phyloP scores from a whole-genome alignment of 2,329 filamentous ascomycete genomes.

The Fusarium tanahbumbuense region DNA sequence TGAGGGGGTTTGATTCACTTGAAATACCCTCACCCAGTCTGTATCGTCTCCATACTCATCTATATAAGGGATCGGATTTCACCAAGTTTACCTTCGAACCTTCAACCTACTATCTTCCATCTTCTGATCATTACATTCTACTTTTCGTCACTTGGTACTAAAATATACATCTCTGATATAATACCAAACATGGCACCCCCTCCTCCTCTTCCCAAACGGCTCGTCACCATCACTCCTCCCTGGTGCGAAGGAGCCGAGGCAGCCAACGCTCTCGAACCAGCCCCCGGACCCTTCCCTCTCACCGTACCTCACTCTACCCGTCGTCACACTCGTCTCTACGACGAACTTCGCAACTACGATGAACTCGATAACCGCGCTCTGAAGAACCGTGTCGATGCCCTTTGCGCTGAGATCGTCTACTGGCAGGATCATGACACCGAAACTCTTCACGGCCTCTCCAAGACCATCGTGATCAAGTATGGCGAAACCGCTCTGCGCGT shows the following conservation, averaged over 20 bases:
- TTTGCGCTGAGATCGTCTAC: conserved; percentile 31
- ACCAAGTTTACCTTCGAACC: neutral
- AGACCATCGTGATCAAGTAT: conserved; percentile 32
- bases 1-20: neutral
- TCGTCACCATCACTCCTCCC: conserved; percentile 26
- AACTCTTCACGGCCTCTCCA: conserved; percentile 35
- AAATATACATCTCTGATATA: neutral
- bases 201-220: conserved; percentile 19
- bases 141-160: neutral
- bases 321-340: conserved; percentile 25
- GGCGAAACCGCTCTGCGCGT: conserved; percentile 37
- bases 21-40: neutral
- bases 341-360: conserved; percentile 2
- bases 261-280: neutral
- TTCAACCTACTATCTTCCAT: neutral
- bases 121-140: neutral
- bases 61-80: neutral
- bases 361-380: conserved; percentile 18
- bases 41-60: neutral
- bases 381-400: conserved; percentile 9
- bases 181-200: conserved; percentile 11
- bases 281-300: conserved; percentile 8
- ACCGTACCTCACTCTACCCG: conserved; percentile 24
- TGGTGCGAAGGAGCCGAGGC: conserved; percentile 10
- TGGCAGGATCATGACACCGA: conserved; percentile 12